phyloP scores from a whole-genome alignment of 345 rosid genomes.

The Melastoma malabathricum region DNA sequence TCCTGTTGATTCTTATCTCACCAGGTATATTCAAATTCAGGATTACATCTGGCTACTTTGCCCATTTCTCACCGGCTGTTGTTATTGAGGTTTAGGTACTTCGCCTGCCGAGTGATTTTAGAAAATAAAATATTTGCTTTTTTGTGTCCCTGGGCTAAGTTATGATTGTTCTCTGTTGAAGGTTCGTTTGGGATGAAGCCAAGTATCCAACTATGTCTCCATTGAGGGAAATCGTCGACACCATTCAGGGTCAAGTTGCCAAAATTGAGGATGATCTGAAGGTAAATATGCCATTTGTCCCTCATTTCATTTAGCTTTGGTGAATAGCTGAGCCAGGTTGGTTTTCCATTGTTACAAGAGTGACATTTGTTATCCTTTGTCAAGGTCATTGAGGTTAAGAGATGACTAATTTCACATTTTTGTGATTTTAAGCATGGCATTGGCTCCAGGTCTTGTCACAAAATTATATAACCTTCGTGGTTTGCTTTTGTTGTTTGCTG shows the following conservation, averaged over 20 bases:
- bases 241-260: constrained; percentile 67
- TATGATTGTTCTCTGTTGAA: constrained; percentile 12
- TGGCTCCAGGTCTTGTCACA: no score
- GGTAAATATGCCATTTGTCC: constrained; percentile 26
- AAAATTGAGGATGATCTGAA: constrained; percentile 99
- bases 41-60: no score
- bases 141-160: constrained; percentile 2
- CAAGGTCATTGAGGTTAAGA: no score
- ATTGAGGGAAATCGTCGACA: constrained; percentile 70
- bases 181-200: constrained; percentile 98
- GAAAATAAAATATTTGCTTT: no score
- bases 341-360: not conserved
- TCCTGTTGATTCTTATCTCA: constrained; percentile 93
- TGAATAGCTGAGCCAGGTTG: not conserved
- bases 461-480: no score
- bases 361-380: no score
- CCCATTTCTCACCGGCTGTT: no score
- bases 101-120: no score
- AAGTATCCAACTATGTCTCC: constrained; percentile 94
- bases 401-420: no score
- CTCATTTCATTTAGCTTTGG: not conserved
- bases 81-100: no score
- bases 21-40: constrained; percentile 32
- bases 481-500: no score
- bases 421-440: no score